Conservation (phyloP, 306 rosid species). For the Rosa multiflora region DNA sequence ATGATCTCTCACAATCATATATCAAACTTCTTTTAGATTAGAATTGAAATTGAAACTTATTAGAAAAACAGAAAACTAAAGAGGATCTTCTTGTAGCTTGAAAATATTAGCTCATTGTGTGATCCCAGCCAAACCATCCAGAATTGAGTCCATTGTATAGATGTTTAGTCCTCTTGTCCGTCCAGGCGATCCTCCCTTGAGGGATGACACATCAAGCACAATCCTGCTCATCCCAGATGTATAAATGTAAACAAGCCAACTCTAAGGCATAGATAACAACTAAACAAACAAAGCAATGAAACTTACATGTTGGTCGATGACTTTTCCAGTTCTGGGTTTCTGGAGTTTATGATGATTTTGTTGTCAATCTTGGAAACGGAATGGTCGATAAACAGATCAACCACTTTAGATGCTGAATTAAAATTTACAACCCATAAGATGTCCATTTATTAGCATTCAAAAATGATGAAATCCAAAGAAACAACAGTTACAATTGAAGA, state of each 20-base stretch:
- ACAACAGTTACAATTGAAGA: background rate
- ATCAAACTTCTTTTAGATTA: slow-evolving; percentile 21
- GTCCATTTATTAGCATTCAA: background rate
- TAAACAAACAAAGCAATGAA: slow-evolving; percentile 1
- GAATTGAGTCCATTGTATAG: slow-evolving; percentile 38
- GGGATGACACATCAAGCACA: slow-evolving; percentile 65
- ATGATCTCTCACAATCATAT: slow-evolving; percentile 9
- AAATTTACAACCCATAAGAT: slow-evolving; percentile 18
- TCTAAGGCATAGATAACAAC: background rate
- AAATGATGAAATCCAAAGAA: background rate
- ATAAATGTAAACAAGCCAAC: slow-evolving; percentile 7
- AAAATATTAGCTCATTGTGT: slow-evolving; percentile 45
- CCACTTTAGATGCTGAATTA: slow-evolving; percentile 41
- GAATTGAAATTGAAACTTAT: slow-evolving; percentile 16
- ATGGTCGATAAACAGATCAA: slow-evolving; percentile 54
- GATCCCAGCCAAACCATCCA: slow-evolving; percentile 41
- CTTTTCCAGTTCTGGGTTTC: slow-evolving; percentile 46
- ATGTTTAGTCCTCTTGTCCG: slow-evolving; percentile 88
- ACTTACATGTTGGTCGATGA: slow-evolving; percentile 64
- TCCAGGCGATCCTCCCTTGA: slow-evolving; percentile 86
- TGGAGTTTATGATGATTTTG: slow-evolving; percentile 55
- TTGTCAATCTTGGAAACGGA: slow-evolving; percentile 52
- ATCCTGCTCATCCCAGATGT: slow-evolving; percentile 49
- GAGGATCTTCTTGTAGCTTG: slow-evolving; percentile 14
- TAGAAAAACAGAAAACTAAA: slow-evolving; percentile 4